A percentile compares a stretch with the other conserved stretches of the same genome.
These are phyloP conservation scores for Citrus sp. DNA, from an alignment of 345 rosid genomes.

Conservation along the genomic window DNA sequence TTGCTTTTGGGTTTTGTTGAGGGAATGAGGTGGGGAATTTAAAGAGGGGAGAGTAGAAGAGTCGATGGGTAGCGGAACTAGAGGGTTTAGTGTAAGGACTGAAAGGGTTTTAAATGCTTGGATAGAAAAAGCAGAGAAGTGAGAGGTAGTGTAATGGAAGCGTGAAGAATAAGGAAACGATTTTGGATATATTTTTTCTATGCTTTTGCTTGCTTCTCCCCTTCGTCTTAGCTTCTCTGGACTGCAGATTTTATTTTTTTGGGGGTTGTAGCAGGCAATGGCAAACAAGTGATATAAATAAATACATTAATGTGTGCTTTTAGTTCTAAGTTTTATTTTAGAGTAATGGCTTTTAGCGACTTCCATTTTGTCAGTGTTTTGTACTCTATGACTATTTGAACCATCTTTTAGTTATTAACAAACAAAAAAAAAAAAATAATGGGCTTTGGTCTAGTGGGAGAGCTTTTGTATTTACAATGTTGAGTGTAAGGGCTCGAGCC, in stretches of 20 bases:
- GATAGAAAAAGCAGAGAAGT: not conserved
- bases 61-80: slow-evolving; percentile 3
- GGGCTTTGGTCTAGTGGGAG: accelerated
- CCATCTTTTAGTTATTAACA: not conserved
- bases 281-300: slow-evolving; percentile 13
- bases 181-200: slow-evolving; percentile 24
- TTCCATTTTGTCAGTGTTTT: not conserved
- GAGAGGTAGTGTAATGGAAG: slow-evolving; percentile 13
- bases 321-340: not conserved
- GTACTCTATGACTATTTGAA: not conserved
- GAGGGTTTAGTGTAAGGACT: not conserved
- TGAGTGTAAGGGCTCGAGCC: no score
- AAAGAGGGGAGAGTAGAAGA: slow-evolving; percentile 7
- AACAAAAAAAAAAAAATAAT: not conserved
- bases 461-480: accelerated
- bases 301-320: slow-evolving; percentile 10
- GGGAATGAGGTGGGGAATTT: slow-evolving; percentile 12
- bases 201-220: not conserved
- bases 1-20: not conserved
- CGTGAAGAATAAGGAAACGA: slow-evolving; percentile 39
- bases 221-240: not conserved
- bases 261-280: not conserved
- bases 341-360: not conserved
- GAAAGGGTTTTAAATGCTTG: slow-evolving; percentile 15
- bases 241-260: not conserved